phyloP scores from a whole-genome alignment of 768 basidiomycete species.

The Rhizopogon salebrosus region DNA sequence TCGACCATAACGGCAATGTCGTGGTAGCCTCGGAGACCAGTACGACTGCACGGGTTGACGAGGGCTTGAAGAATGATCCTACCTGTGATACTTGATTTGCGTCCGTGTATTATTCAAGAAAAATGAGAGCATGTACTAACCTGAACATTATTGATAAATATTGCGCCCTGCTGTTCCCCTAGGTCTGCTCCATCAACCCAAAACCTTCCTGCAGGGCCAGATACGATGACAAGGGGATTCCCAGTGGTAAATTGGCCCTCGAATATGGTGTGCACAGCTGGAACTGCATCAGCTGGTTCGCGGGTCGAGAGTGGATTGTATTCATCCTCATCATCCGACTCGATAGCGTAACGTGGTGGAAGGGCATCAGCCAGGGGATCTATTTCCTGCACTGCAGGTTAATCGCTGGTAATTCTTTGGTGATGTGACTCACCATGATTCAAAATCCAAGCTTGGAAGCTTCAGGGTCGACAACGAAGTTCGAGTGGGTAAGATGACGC shows the following conservation, averaged over 20 bases:
- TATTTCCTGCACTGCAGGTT: constrained; percentile 33
- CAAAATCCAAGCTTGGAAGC: not conserved
- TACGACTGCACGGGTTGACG: constrained; percentile 41
- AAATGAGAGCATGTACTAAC: constrained; percentile 25
- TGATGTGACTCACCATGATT: constrained; percentile 2
- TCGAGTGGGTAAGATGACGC: not conserved
- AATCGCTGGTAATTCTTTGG: not conserved
- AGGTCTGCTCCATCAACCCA: constrained; percentile 51
- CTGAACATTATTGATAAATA: constrained; percentile 41
- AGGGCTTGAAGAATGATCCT: constrained; percentile 44
- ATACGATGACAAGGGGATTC: constrained; percentile 37
- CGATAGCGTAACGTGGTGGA: constrained; percentile 57
- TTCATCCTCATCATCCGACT: constrained; percentile 69
- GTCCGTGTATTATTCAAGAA: not conserved
- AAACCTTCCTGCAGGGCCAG: constrained; percentile 38
- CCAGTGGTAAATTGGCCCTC: constrained; percentile 28
- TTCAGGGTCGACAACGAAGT: not conserved
- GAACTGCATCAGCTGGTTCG: constrained; percentile 7
- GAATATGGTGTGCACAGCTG: constrained; percentile 31
- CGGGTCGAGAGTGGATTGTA: constrained; percentile 34
- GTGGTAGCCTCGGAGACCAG: constrained; percentile 49
- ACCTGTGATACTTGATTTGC: constrained; percentile 29
- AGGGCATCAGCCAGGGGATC: constrained; percentile 52
- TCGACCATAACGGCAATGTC: constrained; percentile 43
- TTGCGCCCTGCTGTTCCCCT: constrained; percentile 45